A percentile compares a stretch with the other conserved stretches of the same genome.
Conservation (phyloP, 2,329 filamentous ascomycete species). For the Fusarium decemcellulare region DNA sequence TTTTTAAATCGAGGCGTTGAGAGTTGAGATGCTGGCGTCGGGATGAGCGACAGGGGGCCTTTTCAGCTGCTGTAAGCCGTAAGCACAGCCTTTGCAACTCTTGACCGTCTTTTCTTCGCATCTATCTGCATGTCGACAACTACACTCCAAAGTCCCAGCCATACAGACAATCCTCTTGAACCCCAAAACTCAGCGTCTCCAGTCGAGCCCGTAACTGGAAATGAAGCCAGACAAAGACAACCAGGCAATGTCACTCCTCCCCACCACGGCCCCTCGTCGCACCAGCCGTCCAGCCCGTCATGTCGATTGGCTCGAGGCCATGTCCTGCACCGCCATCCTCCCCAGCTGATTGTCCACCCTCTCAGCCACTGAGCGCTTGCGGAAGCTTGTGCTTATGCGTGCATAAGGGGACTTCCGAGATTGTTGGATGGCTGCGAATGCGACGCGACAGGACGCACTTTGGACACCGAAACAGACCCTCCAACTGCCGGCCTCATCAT, state of each 20-base stretch:
- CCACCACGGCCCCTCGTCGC: conserved; percentile 3
- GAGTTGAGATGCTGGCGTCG: neutral
- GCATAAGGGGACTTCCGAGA: conserved; percentile 8
- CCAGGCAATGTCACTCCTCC: conserved; percentile 4
- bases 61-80: neutral
- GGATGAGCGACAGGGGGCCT: conserved; percentile 4
- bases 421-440: neutral
- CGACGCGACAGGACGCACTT: neutral
- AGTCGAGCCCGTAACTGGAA: neutral
- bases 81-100: neutral
- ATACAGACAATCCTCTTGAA: too few species aligned
- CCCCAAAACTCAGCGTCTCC: too few species aligned
- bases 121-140: too few species aligned
- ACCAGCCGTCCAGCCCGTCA: neutral
- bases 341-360: neutral
- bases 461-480: neutral
- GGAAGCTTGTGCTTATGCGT: conserved; percentile 25
- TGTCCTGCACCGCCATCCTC: conserved; percentile 6
- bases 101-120: conserved; percentile 5
- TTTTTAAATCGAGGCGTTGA: neutral
- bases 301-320: neutral
- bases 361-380: conserved; percentile 23
- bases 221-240: neutral
- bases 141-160: too few species aligned
- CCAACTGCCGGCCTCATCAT: neutral